Percentiles rank a stretch among this genome's conserved stretches.
phyloP scores from a whole-genome alignment of 192 early-diverging fungal genomes.

The Coemansia sp. region DNA sequence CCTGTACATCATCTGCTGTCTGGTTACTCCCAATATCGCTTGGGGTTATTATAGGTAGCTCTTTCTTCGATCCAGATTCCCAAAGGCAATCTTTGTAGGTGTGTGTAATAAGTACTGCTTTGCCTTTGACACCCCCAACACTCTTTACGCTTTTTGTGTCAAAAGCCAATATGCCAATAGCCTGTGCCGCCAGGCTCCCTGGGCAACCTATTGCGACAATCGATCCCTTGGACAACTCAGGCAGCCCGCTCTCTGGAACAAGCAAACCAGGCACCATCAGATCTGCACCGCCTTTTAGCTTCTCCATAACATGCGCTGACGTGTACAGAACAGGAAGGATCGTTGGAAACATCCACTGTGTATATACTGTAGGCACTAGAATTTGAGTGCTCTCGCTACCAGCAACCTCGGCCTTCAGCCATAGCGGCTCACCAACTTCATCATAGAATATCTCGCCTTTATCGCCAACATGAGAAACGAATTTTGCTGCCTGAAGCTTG shows the following conservation, averaged over 20 bases:
- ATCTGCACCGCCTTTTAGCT: constrained; percentile 76
- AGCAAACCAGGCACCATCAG: constrained; percentile 46
- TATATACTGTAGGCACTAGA: constrained; percentile 77
- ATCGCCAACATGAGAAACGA: constrained; percentile 64
- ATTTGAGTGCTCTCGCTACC: constrained; percentile 24
- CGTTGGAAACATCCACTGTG: constrained; percentile 69
- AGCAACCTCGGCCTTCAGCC: constrained; percentile 60
- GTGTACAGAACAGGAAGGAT: constrained; percentile 70
- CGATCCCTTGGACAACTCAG: constrained; percentile 27
- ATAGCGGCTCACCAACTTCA: constrained; percentile 61
- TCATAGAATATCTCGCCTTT: constrained; percentile 66
- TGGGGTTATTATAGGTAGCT: constrained; percentile 57
- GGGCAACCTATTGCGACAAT: constrained; percentile 41
- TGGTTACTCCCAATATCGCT: not conserved
- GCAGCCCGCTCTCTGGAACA: constrained; percentile 32
- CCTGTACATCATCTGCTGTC: not conserved
- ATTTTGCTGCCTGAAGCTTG: constrained; percentile 65
- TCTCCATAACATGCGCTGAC: constrained; percentile 65
- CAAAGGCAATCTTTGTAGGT: constrained; percentile 79
- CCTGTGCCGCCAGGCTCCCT: constrained; percentile 44
- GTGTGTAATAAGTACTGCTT: constrained; percentile 77
- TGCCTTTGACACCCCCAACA: constrained; percentile 67
- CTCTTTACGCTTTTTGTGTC: constrained; percentile 55
- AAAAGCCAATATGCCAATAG: constrained; percentile 67
- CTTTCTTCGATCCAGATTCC: constrained; percentile 68